These are phyloP conservation scores for Termitomyces sp. DNA, from an alignment of 768 basidiomycete species.

Conservation along the genomic window DNA sequence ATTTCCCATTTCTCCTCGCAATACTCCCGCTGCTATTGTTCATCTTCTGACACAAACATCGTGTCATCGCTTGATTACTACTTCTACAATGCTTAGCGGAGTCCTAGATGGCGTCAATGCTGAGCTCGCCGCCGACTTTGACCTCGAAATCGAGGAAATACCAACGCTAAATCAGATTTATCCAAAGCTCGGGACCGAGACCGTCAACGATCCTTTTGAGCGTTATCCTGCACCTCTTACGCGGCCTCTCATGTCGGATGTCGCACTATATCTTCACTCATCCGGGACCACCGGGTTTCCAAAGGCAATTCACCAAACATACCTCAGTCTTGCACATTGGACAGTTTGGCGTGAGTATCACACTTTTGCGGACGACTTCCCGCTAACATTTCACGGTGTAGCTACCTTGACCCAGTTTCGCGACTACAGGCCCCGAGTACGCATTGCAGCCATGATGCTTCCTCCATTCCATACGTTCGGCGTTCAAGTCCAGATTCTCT, in stretches of 20 bases:
- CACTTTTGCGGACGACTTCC: background rate
- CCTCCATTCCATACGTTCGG: constrained; percentile 31
- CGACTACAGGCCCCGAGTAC: constrained; percentile 1
- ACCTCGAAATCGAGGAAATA: constrained; percentile 10
- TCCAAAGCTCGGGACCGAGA: constrained; percentile 13
- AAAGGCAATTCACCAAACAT: constrained; percentile 27
- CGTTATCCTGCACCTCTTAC: constrained; percentile 5
- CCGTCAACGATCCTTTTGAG: constrained; percentile 5
- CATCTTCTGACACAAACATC: constrained; percentile 22
- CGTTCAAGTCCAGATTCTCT: constrained; percentile 18
- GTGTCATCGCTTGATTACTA: constrained; percentile 28
- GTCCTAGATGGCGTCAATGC: constrained; percentile 18
- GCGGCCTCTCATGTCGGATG: constrained; percentile 9
- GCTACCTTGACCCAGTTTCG: constrained; percentile 9
- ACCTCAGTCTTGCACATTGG: constrained; percentile 19
- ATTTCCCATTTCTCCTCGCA: constrained; percentile 26
- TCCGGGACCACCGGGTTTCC: constrained; percentile 37
- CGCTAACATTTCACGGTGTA: background rate
- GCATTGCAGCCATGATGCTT: constrained; percentile 21
- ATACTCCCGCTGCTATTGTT: constrained; percentile 21
- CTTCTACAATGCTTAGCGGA: constrained; percentile 16
- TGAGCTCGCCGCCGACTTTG: constrained; percentile 12
- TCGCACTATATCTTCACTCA: constrained; percentile 25
- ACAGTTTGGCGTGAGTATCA: constrained; percentile 18
- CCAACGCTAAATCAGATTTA: constrained; percentile 10